Conservation (phyloP, 495 filamentous ascomycete species). For the Cryomyces minteri region DNA sequence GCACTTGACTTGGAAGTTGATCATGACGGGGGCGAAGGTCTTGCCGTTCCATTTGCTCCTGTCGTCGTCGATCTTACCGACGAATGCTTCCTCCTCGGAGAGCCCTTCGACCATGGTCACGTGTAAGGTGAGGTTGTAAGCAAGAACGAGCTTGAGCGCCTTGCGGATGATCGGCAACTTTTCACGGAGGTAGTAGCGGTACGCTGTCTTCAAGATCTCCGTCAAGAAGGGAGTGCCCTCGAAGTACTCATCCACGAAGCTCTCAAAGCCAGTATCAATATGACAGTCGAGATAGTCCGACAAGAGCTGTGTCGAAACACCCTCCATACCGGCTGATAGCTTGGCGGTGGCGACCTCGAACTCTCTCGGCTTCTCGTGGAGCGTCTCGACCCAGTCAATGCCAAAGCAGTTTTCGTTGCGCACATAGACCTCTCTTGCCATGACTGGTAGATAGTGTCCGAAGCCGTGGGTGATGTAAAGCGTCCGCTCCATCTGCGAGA, state of each 20-base stretch:
- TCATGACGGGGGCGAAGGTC: slow-evolving; percentile 84
- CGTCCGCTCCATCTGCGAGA: slow-evolving; percentile 52
- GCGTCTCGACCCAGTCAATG: slow-evolving; percentile 74
- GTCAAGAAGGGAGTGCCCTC: slow-evolving; percentile 85
- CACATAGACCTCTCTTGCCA: slow-evolving; percentile 78
- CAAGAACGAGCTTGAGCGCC: slow-evolving; percentile 75
- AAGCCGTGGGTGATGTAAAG: slow-evolving; percentile 53
- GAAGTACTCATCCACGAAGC: slow-evolving; percentile 85
- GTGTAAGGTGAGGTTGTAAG: slow-evolving; percentile 82
- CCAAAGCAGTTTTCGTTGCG: slow-evolving; percentile 82
- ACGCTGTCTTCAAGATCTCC: slow-evolving; percentile 83
- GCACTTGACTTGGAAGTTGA: slow-evolving; percentile 96
- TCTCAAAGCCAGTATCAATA: slow-evolving; percentile 73
- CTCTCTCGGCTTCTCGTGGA: slow-evolving; percentile 48
- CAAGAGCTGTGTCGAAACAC: slow-evolving; percentile 54
- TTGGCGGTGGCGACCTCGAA: slow-evolving; percentile 73
- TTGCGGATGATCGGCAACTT: slow-evolving; percentile 74
- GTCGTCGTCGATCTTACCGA: slow-evolving; percentile 62
- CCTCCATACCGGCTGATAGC: slow-evolving; percentile 68
- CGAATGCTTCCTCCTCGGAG: slow-evolving; percentile 55
- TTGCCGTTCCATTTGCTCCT: slow-evolving; percentile 70
- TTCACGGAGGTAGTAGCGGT: slow-evolving; percentile 72
- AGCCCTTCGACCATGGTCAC: slow-evolving; percentile 82
- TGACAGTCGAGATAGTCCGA: slow-evolving; percentile 85
- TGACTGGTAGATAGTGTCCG: slow-evolving; percentile 71